A percentile compares a stretch with the other conserved stretches of the same genome.
These are phyloP conservation scores for Cordia subcordata DNA, from an alignment of 257 asterid species.

Conservation along the genomic window DNA sequence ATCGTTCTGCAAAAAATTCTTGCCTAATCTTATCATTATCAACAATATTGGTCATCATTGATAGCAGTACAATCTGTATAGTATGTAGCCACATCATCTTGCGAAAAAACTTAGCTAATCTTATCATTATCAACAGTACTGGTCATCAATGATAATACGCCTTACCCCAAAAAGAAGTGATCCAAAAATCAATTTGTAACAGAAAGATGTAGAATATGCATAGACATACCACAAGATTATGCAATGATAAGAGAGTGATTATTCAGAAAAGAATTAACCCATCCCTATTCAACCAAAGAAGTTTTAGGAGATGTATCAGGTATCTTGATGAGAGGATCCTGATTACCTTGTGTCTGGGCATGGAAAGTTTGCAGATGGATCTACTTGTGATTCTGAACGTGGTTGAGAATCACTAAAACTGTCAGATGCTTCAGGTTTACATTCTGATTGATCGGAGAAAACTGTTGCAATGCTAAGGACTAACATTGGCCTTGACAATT, in stretches of 20 bases:
- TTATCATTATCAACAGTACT: too few species aligned
- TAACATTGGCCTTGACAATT: slow-evolving; percentile 44
- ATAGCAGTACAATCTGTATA: too few species aligned
- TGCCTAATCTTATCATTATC: too few species aligned
- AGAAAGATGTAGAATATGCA: not conserved
- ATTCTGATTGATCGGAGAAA: slow-evolving; percentile 30
- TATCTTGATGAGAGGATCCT: not conserved
- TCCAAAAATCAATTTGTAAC: too few species aligned
- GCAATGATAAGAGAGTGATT: not conserved
- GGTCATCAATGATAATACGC: too few species aligned
- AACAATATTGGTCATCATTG: too few species aligned
- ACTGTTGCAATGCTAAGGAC: slow-evolving; percentile 38
- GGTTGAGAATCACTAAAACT: slow-evolving; percentile 17
- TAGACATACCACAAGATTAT: not conserved
- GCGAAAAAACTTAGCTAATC: too few species aligned
- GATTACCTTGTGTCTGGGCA: slow-evolving; percentile 13
- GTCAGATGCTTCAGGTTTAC: slow-evolving; percentile 11
- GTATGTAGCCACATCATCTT: too few species aligned
- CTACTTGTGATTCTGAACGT: slow-evolving; percentile 9
- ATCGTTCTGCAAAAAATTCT: too few species aligned
- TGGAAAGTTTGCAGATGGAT: slow-evolving; percentile 3
- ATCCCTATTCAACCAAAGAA: not conserved
- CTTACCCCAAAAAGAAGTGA: too few species aligned
- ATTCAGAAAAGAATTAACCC: not conserved
- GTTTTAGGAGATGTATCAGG: too few species aligned